Conservation (phyloP, 1,139 yeast genomes). For the Pichia sp. region DNA sequence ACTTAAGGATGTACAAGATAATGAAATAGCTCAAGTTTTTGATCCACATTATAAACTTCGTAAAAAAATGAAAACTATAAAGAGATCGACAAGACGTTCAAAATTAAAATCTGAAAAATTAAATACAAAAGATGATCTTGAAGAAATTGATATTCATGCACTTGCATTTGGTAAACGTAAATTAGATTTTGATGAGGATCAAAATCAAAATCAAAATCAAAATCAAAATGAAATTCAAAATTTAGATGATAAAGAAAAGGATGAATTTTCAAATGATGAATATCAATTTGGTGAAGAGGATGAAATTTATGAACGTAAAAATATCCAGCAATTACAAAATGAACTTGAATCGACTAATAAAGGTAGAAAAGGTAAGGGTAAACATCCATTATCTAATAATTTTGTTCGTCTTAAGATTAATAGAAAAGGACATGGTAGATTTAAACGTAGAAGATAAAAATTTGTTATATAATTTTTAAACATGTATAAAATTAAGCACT, state of each 20-base stretch:
- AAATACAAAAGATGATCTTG: slow-evolving; percentile 29
- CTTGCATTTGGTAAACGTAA: slow-evolving; percentile 40
- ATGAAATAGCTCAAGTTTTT: slow-evolving; percentile 28
- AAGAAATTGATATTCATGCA: slow-evolving; percentile 38
- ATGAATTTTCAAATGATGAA: slow-evolving; percentile 12
- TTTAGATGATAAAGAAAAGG: slow-evolving; percentile 8
- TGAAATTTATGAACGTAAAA: slow-evolving; percentile 26
- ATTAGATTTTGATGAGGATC: slow-evolving; percentile 18
- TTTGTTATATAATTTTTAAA: neutral
- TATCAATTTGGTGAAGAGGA: slow-evolving; percentile 22
- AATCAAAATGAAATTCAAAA: slow-evolving; percentile 12
- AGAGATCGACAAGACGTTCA: slow-evolving; percentile 59
- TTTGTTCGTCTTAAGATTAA: slow-evolving; percentile 31
- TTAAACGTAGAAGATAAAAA: slow-evolving; percentile 19
- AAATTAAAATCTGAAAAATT: slow-evolving; percentile 35
- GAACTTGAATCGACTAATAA: slow-evolving; percentile 11
- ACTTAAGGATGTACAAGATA: no score
- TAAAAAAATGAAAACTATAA: slow-evolving; percentile 38
- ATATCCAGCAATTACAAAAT: slow-evolving; percentile 13
- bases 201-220: neutral
- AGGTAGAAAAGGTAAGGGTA: slow-evolving; percentile 16
- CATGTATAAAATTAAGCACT: slow-evolving; percentile 33
- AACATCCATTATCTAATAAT: slow-evolving; percentile 29
- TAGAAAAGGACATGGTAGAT: slow-evolving; percentile 24
- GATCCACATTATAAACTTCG: slow-evolving; percentile 14